phyloP scores from a whole-genome alignment of 202 grass and related monocot species.

The Setaria viridis region DNA sequence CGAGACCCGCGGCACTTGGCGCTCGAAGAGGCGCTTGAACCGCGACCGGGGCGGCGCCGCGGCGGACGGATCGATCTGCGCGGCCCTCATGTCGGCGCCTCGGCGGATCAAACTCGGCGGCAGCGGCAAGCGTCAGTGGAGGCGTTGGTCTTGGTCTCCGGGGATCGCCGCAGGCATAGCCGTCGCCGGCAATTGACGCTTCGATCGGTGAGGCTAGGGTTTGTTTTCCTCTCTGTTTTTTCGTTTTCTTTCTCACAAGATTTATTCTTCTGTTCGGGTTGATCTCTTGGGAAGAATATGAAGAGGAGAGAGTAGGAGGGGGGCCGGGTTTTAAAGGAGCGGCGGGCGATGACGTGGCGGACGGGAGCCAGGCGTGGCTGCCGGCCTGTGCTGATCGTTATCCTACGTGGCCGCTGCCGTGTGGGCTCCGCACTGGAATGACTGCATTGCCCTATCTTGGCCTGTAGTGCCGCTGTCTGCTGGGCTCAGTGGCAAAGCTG shows the following conservation, averaged over 20 bases:
- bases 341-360: conserved; percentile 36
- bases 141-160: not conserved
- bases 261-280: not conserved
- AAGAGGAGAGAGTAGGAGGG: conserved; percentile 25
- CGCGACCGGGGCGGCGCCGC: conserved; percentile 60
- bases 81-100: conserved; percentile 55
- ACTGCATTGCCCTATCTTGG: not conserved
- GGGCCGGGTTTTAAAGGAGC: conserved; percentile 48
- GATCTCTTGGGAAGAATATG: conserved; percentile 27
- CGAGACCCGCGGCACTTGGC: conserved; percentile 70
- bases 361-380: not conserved
- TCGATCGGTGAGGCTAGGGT: conserved; percentile 42
- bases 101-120: not conserved
- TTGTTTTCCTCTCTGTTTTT: not conserved
- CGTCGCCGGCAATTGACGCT: not conserved
- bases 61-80: conserved; percentile 67
- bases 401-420: conserved; percentile 32
- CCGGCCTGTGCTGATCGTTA: not conserved
- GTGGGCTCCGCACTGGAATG: rapidly evolving
- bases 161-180: conserved; percentile 31
- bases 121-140: not conserved
- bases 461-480: not conserved
- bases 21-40: conserved; percentile 84
- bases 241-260: not conserved
- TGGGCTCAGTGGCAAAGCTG: not conserved